A percentile compares a stretch with the other conserved stretches of the same genome.
These are phyloP conservation scores for Nymphaea thermarum DNA, from an alignment of 164 flowering plant species.

Conservation along the genomic window DNA sequence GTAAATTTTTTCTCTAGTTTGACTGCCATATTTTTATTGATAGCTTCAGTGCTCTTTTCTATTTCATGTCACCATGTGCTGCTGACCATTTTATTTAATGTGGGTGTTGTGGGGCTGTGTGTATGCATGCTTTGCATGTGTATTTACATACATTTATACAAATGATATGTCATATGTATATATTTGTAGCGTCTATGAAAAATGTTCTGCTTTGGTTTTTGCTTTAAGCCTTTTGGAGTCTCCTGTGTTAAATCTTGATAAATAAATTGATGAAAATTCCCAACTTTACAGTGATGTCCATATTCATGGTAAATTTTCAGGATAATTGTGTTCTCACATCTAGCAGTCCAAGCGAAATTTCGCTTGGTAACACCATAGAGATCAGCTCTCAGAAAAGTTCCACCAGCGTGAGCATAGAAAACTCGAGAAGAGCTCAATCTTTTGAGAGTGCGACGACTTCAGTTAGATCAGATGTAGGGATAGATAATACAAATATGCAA, in stretches of 20 bases:
- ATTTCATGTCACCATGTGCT: too few relatives aligned
- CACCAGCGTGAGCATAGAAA: constrained; percentile 6
- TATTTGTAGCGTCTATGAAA: too few relatives aligned
- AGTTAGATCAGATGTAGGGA: neutral
- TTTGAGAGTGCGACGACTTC: constrained; percentile 6
- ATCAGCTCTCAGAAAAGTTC: constrained; percentile 24
- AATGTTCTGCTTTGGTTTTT: too few relatives aligned
- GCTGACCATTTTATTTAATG: too few relatives aligned
- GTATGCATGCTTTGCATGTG: too few relatives aligned
- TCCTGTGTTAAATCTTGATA: neutral
- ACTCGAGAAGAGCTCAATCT: constrained; percentile 5
- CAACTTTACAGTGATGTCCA: too few relatives aligned
- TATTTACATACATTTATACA: too few relatives aligned
- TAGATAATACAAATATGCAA: constrained; percentile 19
- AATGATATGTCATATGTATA: too few relatives aligned
- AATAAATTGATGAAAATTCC: neutral
- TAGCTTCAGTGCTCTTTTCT: too few relatives aligned
- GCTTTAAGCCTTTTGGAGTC: too few relatives aligned
- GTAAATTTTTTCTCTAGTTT: constrained; percentile 19
- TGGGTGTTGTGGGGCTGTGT: too few relatives aligned
- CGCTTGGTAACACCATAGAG: constrained; percentile 16
- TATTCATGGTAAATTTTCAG: constrained; percentile 9
- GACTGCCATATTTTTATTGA: neutral
- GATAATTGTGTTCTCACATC: constrained; percentile 23
- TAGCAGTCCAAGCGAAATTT: constrained; percentile 24